phyloP scores from a whole-genome alignment of 768 basidiomycete genomes.

The Suillus sp. region DNA sequence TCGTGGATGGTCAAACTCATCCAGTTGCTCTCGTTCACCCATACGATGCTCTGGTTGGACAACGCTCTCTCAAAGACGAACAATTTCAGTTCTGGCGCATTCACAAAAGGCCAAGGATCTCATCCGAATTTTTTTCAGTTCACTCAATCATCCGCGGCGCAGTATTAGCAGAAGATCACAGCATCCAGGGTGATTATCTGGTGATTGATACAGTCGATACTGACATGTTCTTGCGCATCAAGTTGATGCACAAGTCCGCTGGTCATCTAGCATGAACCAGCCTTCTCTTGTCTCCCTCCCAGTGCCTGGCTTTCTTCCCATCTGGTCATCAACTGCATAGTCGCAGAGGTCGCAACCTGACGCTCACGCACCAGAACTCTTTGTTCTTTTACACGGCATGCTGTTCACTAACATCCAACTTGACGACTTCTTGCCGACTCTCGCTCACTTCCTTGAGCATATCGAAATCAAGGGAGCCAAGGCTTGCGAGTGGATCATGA shows the following conservation, averaged over 20 bases:
- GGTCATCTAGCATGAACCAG: not conserved
- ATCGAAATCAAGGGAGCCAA: constrained; percentile 79
- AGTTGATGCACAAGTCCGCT: not conserved
- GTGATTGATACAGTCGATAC: constrained; percentile 32
- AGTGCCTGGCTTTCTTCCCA: too few species aligned
- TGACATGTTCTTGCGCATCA: constrained; percentile 31
- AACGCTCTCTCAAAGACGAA: constrained; percentile 20
- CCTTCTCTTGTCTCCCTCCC: not conserved
- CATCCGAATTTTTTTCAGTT: constrained; percentile 27
- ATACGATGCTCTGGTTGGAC: constrained; percentile 19
- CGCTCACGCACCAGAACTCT: constrained; percentile 71
- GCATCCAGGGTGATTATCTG: constrained; percentile 22
- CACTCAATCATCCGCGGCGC: constrained; percentile 35
- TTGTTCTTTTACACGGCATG: constrained; percentile 94
- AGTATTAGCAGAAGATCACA: constrained; percentile 25
- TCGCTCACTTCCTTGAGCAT: constrained; percentile 85
- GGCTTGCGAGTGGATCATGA: constrained; percentile 94
- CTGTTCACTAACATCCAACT: constrained; percentile 94
- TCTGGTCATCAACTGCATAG: too few species aligned
- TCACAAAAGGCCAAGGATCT: constrained; percentile 8
- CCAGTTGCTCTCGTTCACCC: constrained; percentile 22
- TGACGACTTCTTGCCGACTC: constrained; percentile 82
- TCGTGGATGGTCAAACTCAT: constrained; percentile 12
- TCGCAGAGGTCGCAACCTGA: constrained; percentile 72
- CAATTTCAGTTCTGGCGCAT: constrained; percentile 26